phyloP scores from a whole-genome alignment of 2,329 filamentous ascomycete genomes.

The Trichoderma afroharzianum region DNA sequence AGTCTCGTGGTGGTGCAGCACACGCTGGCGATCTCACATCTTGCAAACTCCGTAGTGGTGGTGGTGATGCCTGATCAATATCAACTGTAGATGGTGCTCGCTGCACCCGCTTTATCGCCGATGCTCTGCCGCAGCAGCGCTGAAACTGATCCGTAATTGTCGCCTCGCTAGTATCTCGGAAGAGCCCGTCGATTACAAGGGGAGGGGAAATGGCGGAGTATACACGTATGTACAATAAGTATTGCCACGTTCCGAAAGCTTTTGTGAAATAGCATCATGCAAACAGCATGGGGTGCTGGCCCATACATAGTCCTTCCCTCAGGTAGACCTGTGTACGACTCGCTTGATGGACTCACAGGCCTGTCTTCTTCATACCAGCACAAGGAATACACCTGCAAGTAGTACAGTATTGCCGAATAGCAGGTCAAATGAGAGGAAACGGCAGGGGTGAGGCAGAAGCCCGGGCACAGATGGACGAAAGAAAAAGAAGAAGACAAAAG shows the following conservation, averaged over 20 bases:
- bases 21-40: constrained; percentile 3
- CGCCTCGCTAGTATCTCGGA: constrained; percentile 5
- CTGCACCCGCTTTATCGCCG: neutral
- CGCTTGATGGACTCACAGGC: neutral
- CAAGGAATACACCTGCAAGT: neutral
- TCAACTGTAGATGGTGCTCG: neutral
- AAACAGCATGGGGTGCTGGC: neutral
- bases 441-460: neutral
- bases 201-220: constrained; percentile 1
- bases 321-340: neutral
- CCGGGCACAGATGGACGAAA: neutral
- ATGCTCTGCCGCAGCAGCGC: neutral
- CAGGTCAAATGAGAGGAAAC: neutral
- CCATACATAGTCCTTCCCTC: neutral
- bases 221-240: neutral
- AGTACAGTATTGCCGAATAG: neutral
- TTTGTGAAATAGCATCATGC: neutral
- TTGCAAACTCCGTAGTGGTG: neutral
- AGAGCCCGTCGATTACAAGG: constrained; percentile 6
- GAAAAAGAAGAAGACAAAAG: neutral
- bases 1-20: neutral
- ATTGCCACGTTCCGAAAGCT: neutral
- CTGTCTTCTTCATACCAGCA: neutral
- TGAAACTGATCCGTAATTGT: neutral
- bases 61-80: neutral